Conservation (phyloP, 2,329 filamentous ascomycete genomes). For the Cadophora sp. region DNA sequence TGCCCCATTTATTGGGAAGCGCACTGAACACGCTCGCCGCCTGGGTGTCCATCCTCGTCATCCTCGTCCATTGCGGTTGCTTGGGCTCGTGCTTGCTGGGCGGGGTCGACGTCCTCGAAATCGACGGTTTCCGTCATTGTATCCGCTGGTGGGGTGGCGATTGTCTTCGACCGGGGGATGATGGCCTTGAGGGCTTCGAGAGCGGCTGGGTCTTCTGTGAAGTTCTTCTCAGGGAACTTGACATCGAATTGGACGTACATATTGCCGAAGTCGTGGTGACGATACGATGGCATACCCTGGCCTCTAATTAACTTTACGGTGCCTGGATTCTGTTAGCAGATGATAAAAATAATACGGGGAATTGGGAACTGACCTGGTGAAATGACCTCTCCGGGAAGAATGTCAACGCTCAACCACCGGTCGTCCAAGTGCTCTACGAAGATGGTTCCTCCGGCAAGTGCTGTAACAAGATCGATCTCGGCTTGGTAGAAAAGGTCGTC, state of each 20-base stretch:
- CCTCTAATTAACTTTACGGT: constrained; percentile 92
- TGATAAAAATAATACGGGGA: constrained; percentile 15
- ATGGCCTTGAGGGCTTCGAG: constrained; percentile 83
- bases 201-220: constrained; percentile 69
- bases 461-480: constrained; percentile 94
- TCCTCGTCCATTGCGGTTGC: constrained; percentile 74
- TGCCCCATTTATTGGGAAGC: constrained; percentile 74
- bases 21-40: constrained; percentile 83
- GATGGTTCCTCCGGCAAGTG: constrained; percentile 88
- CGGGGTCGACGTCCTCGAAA: constrained; percentile 82
- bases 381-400: constrained; percentile 93
- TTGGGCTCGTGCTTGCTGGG: constrained; percentile 71
- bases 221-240: constrained; percentile 89
- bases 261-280: constrained; percentile 95
- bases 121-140: constrained; percentile 91
- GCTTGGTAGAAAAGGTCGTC: constrained; percentile 96
- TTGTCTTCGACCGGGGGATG: constrained; percentile 72
- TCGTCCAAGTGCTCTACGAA: constrained; percentile 97
- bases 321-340: constrained; percentile 59
- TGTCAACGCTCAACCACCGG: constrained; percentile 92
- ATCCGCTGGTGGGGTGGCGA: constrained; percentile 74
- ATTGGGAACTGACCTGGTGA: constrained; percentile 73
- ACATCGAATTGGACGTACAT: constrained; percentile 97
- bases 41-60: constrained; percentile 75
- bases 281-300: constrained; percentile 95